Evolutionary conservation across 495 filamentous ascomycete species (phyloP), one percentile per base, ranked within the genome.

Genomic region (Penicillium diatomitis): DNA sequence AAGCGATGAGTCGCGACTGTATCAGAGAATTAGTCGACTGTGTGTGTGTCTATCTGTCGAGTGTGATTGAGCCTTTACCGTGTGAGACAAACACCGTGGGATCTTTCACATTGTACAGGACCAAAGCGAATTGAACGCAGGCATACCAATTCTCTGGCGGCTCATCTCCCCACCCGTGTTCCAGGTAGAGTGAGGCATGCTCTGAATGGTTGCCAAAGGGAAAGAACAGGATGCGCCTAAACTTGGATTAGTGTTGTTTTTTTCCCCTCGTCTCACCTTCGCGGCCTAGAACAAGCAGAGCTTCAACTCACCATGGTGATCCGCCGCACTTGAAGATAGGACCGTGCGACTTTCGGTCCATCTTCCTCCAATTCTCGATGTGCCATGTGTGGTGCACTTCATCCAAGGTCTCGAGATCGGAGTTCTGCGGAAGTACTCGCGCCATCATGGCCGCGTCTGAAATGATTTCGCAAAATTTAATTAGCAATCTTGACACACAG

Each of bases 181-280:
- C 92, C 30, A 99, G 80, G 68, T 99, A 99, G 62, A 99, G 86
- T 3, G 94, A 97, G 38, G 84, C 86, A 52, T 85, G 83, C 54
- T 97, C 91, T 39, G 87, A 83, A 52, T 92, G 87, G 56, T 99
- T 99, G 40, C 92, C 92, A 42, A 81, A 87, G 0, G 92, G 92
- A 62, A 96, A 99, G 55, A 97, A 88, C 27, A 99, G 81, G 58
- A 97, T 84, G 54, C 89, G 86, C 90, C 86, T 90, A 56, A 38
- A 38, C 34, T 28, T 11, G 12, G 32, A n/a, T 46, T 36, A 41
- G 28, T 12, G 28, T 36, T 8, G 6, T 6, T 27, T 44, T 28
- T 41, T n/a, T 42, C 30, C 2, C 28, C 0, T 42, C 4, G 10
- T 28, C 11, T 5, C 6, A 7, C 12, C 32, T 7, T 2, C 32